Evolutionary conservation across 768 basidiomycete genomes (phyloP).

Genomic region (Dioszegia crocea): DNA sequence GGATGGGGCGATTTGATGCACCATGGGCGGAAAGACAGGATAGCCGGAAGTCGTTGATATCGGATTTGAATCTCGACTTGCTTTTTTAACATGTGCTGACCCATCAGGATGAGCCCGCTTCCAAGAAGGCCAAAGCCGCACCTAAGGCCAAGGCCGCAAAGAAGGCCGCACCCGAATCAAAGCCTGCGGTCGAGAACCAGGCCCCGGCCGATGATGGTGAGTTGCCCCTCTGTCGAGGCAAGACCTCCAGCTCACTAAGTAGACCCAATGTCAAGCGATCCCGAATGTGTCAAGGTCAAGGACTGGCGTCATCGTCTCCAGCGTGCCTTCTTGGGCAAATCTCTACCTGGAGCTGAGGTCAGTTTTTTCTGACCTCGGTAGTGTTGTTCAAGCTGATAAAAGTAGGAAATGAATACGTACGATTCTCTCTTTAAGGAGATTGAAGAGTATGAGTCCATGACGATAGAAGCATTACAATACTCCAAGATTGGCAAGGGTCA

Average conservation of each 20-base stretch:
- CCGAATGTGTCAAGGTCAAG: constrained; percentile 69
- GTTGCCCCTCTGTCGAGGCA: constrained; percentile 35
- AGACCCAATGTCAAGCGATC: constrained; percentile 58
- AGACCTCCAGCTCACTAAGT: constrained; percentile 15
- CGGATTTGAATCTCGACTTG: too few relatives aligned
- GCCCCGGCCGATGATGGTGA: constrained; percentile 57
- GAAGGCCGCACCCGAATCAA: constrained; percentile 25
- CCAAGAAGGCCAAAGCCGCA: constrained; percentile 56
- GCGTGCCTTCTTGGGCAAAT: constrained; percentile 68
- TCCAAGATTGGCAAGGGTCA: constrained; percentile 55
- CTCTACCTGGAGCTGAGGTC: constrained; percentile 61
- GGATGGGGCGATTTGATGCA: too few relatives aligned
- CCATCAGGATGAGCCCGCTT: neutral
- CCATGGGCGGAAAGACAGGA: too few relatives aligned
- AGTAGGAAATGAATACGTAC: constrained; percentile 70
- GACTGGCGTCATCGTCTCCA: constrained; percentile 91
- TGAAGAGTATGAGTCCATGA: constrained; percentile 71
- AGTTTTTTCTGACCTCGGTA: neutral
- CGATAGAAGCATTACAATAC: constrained; percentile 72
- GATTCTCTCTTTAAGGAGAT: constrained; percentile 71
- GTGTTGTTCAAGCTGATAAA: constrained; percentile 7
- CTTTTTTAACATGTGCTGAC: neutral
- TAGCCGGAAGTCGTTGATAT: too few relatives aligned
- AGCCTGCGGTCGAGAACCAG: constrained; percentile 58
- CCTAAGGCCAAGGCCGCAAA: constrained; percentile 58